phyloP scores from a whole-genome alignment of 73 alveolate genomes.

The Paramecium octaurelia region DNA sequence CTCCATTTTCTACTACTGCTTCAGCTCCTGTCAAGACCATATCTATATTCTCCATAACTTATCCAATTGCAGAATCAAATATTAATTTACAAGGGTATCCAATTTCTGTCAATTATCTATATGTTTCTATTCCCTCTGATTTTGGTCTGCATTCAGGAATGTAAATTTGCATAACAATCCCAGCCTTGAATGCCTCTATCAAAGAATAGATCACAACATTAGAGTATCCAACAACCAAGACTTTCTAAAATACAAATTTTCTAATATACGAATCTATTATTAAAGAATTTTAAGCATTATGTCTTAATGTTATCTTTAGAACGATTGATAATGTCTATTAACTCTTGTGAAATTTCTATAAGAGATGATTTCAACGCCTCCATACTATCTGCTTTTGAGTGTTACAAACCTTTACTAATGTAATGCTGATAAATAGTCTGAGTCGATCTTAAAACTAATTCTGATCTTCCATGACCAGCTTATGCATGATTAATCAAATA shows the following conservation, averaged over 20 bases:
- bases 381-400: conserved; percentile 49
- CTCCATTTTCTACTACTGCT: conserved; percentile 98
- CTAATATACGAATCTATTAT: conserved; percentile 54
- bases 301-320: conserved; percentile 42
- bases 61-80: conserved; percentile 87
- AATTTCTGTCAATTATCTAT: conserved; percentile 67
- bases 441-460: conserved; percentile 61
- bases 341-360: conserved; percentile 55
- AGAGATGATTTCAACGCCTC: conserved; percentile 61
- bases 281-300: conserved; percentile 55
- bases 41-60: conserved; percentile 84
- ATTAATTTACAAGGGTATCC: conserved; percentile 76
- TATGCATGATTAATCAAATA: conserved; percentile 17
- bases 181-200: conserved; percentile 78
- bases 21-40: conserved; percentile 93
- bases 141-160: conserved; percentile 86
- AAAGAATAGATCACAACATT: conserved; percentile 73
- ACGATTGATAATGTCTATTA: conserved; percentile 47
- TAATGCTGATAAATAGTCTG: conserved; percentile 68
- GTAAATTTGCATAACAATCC: conserved; percentile 75
- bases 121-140: conserved; percentile 72
- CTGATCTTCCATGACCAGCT: conserved; percentile 18
- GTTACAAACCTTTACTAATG: conserved; percentile 67
- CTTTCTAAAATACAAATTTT: conserved; percentile 48
- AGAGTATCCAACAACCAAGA: conserved; percentile 91